Evolutionary conservation across 75 land plant species (phyloP).

Genomic region (Pinus tabuliformis): DNA sequence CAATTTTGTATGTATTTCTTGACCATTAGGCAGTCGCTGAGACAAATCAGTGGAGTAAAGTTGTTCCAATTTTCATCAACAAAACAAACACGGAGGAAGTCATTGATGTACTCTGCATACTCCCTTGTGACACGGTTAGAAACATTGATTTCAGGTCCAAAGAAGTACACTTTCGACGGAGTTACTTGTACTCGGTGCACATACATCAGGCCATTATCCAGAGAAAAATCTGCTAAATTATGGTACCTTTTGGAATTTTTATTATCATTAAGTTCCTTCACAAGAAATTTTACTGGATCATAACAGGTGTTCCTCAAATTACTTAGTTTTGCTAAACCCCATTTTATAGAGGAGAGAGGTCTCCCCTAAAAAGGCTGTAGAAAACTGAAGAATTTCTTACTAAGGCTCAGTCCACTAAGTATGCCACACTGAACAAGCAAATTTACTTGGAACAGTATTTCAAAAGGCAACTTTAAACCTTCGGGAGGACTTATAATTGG

Average conservation of each 20-base stretch:
- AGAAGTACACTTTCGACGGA: slow-evolving; percentile 74
- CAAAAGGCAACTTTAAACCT: neutral
- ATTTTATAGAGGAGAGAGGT: slow-evolving; percentile 19
- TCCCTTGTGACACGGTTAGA: slow-evolving; percentile 73
- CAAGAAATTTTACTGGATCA: slow-evolving; percentile 39
- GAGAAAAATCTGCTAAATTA: slow-evolving; percentile 8
- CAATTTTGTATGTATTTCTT: slow-evolving; percentile 30
- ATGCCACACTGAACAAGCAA: slow-evolving; percentile 60
- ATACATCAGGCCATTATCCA: slow-evolving; percentile 47
- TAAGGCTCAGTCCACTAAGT: slow-evolving; percentile 51
- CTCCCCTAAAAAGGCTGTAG: slow-evolving; percentile 20
- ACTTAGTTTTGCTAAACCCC: slow-evolving; percentile 36
- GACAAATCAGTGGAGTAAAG: slow-evolving; percentile 41
- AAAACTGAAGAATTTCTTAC: slow-evolving; percentile 39
- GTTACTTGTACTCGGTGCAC: slow-evolving; percentile 70
- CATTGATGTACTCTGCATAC: slow-evolving; percentile 35
- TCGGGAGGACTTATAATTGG: neutral
- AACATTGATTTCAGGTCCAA: slow-evolving; percentile 78
- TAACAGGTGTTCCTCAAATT: slow-evolving; percentile 36
- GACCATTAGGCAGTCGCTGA: slow-evolving; percentile 1
- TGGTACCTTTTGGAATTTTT: neutral
- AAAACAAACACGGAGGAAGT: slow-evolving; percentile 80
- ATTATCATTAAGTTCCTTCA: slow-evolving; percentile 12
- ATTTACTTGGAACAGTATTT: slow-evolving; percentile 33
- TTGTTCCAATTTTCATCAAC: slow-evolving; percentile 68